Evolutionary conservation across 345 rosid genomes (phyloP), one percentile per base, ranked within the genome.

Genomic region (Clarkia xantiana): DNA sequence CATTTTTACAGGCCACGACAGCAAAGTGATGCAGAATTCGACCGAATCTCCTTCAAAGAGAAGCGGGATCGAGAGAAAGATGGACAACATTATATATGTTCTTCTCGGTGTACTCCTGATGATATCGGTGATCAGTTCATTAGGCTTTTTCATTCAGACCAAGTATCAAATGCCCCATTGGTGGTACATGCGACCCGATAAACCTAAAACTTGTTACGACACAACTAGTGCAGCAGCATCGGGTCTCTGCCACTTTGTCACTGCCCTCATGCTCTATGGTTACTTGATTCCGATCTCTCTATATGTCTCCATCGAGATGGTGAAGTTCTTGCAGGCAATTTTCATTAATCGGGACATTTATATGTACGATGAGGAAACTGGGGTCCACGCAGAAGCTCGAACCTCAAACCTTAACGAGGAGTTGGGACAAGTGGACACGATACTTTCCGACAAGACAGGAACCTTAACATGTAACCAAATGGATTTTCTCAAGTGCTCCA

Each of bases 261-360:
- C 36, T 29, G 36, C 36, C 36, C 36, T 29, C 36, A 29, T 29
- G 36, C 59, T 55, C 18, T 50, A 55, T 45, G 51, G 56, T 14
- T 50, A 62, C n/a, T 39, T 62, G 60, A 55, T 62, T 13, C 66
- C 66, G 44, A 62, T 62, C 34, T 62, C 66, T 14, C 54, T 62
- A 6, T 62, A 55, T 29, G 59, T 62, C 20, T 55, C 66, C 13
- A 50, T 62, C 15, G 66, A 62, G 56, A 42, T 62, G 8, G 56
- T 62, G 17, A 56, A 56, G 56, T 53, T 55, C 12, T 25, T 53
- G 13, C 66, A 62, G 40, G 56, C 61, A 12, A 49, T 34, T 3
- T 56, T 62, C 49, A 62, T 62, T 18, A 51, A 55, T 46, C 51
- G 45, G 12, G 66, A 62, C 49, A 7, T 50, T 3, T 18, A 56